These are phyloP conservation scores for Immersiporthe knoxdaviesiana DNA, from an alignment of 2,329 filamentous ascomycete genomes.

Conservation along the genomic window DNA sequence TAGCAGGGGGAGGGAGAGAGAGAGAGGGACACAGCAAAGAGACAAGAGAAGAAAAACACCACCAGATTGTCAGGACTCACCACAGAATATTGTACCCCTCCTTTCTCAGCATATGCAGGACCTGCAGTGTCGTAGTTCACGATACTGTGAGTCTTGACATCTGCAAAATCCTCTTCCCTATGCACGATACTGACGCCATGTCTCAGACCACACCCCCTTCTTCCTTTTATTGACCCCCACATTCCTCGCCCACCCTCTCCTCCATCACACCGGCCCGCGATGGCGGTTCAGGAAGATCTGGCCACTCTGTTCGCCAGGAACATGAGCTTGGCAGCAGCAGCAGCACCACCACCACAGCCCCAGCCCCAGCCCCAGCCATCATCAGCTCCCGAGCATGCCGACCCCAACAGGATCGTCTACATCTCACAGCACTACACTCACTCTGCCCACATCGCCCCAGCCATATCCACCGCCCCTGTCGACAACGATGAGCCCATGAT, in stretches of 20 bases:
- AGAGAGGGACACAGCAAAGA: neutral
- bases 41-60: neutral
- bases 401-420: conserved; percentile 61
- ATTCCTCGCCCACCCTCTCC: too few relatives aligned
- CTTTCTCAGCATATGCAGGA: neutral
- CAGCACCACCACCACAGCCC: conserved; percentile 33
- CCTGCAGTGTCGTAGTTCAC: conserved; percentile 1
- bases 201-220: conserved; percentile 6
- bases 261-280: conserved; percentile 47
- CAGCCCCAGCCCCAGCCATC: conserved; percentile 18
- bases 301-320: conserved; percentile 78
- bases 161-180: neutral
- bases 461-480: conserved; percentile 35
- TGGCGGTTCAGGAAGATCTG: conserved; percentile 79
- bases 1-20: neutral
- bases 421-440: conserved; percentile 85
- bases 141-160: conserved; percentile 8
- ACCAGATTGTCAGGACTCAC: conserved; percentile 28
- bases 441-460: conserved; percentile 65
- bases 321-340: conserved; percentile 58
- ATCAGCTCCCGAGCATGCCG: conserved; percentile 35
- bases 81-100: neutral
- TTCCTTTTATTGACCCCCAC: neutral
- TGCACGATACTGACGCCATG: conserved; percentile 8
- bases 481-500: conserved; percentile 36